These are phyloP conservation scores for Scortechinia acanthostroma DNA, from an alignment of 2,329 filamentous ascomycete species.

Conservation along the genomic window DNA sequence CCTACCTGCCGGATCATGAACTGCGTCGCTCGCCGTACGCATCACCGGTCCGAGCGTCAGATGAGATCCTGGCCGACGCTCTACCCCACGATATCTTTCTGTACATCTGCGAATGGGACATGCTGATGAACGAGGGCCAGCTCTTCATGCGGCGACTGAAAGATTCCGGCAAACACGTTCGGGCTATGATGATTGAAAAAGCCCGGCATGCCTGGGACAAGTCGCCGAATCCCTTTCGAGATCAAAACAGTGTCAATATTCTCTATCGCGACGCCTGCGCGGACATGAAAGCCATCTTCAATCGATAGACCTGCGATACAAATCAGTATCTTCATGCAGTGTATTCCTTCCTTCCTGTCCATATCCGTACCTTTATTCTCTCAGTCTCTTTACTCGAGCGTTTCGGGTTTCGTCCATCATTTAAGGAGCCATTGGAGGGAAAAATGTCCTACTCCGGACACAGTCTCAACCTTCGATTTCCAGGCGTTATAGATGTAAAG, in stretches of 20 bases:
- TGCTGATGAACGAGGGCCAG: conserved; percentile 53
- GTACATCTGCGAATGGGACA: conserved; percentile 60
- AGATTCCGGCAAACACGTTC: conserved; percentile 28
- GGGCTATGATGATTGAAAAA: conserved; percentile 32
- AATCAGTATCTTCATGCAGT: too few relatives aligned
- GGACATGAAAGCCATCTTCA: conserved; percentile 29
- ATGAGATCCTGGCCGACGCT: conserved; percentile 37
- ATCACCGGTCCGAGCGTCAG: conserved; percentile 45
- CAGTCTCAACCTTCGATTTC: too few relatives aligned
- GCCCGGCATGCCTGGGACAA: conserved; percentile 39
- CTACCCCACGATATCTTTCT: conserved; percentile 53
- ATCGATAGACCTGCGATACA: too few relatives aligned
- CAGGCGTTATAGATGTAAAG: too few relatives aligned
- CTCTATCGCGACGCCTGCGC: conserved; percentile 31
- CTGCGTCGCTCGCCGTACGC: conserved; percentile 48
- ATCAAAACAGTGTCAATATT: conserved; percentile 27
- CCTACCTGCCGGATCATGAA: conserved; percentile 32
- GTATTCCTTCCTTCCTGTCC: too few relatives aligned
- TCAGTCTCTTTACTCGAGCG: too few relatives aligned
- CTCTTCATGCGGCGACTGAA: conserved; percentile 28
- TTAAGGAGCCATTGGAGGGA: too few relatives aligned
- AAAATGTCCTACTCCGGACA: too few relatives aligned
- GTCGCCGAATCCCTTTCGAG: conserved; percentile 32
- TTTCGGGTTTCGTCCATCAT: too few relatives aligned
- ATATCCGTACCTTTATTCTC: too few relatives aligned